phyloP scores from a whole-genome alignment of 1,284 basidiomycete species.

The Pseudomicrostroma phylloplanum region DNA sequence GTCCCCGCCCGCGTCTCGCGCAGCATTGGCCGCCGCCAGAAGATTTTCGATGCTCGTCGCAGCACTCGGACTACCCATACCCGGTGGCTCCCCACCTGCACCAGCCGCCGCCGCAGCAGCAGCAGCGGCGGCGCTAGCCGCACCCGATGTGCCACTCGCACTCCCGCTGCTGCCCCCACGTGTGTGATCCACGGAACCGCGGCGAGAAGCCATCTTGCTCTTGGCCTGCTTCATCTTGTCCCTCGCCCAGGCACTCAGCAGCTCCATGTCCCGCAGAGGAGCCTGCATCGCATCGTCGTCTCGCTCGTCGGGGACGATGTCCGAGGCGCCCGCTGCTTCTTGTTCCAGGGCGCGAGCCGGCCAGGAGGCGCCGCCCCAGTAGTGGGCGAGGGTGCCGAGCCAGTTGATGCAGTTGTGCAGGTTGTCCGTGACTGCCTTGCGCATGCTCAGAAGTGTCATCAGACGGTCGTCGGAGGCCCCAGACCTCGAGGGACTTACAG shows the following conservation, averaged over 20 bases:
- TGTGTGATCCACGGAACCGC: background rate
- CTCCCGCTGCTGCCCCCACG: background rate
- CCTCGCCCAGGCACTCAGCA: slow-evolving; percentile 1
- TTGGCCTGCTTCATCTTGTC: slow-evolving; percentile 8
- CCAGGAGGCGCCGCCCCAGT: slow-evolving; percentile 37
- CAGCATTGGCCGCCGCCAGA: slow-evolving; percentile 5
- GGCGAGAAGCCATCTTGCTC: background rate
- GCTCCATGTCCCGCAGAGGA: slow-evolving; percentile 6
- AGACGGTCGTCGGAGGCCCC: background rate
- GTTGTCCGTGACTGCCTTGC: slow-evolving; percentile 30
- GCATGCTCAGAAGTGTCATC: background rate
- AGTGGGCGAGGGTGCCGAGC: slow-evolving; percentile 28
- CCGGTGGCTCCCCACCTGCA: background rate
- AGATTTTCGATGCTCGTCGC: slow-evolving; percentile 3
- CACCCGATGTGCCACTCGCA: background rate
- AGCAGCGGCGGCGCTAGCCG: background rate
- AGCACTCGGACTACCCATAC: background rate
- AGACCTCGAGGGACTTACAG: background rate
- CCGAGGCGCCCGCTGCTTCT: slow-evolving; percentile 23
- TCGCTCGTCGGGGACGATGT: background rate
- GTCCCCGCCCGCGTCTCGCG: background rate
- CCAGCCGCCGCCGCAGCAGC: background rate
- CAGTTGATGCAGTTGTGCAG: slow-evolving; percentile 28
- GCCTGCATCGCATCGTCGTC: slow-evolving; percentile 6
- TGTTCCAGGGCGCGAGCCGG: slow-evolving; percentile 34